These are phyloP conservation scores for Neurospora africana DNA, from an alignment of 495 filamentous ascomycete species.

Conservation along the genomic window DNA sequence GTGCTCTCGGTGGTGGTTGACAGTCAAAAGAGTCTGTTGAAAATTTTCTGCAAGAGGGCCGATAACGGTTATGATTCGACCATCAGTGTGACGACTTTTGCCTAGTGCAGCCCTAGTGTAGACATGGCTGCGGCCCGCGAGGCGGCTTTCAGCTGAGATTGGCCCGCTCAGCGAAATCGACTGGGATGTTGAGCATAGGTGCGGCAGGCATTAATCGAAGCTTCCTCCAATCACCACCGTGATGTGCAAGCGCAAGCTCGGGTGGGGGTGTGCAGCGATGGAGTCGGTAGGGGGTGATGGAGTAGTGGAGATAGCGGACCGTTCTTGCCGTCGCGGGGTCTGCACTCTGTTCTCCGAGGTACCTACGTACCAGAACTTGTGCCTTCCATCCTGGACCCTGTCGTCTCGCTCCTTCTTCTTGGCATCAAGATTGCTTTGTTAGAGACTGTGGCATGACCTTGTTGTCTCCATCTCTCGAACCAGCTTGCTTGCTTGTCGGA, in stretches of 20 bases:
- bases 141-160: slow-evolving; percentile 27
- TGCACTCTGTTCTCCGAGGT: not conserved
- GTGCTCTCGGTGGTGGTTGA: slow-evolving; percentile 7
- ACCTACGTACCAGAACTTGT: not conserved
- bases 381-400: not conserved
- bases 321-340: not conserved
- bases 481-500: not conserved
- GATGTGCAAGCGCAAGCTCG: not conserved
- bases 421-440: not conserved
- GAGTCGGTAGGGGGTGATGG: not conserved
- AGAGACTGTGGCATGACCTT: not conserved
- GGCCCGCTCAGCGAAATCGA: slow-evolving; percentile 25
- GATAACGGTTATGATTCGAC: slow-evolving; percentile 16
- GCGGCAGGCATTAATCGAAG: slow-evolving; percentile 14
- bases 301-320: not conserved
- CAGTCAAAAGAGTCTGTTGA: not conserved
- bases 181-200: slow-evolving; percentile 14
- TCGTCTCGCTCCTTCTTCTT: not conserved
- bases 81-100: slow-evolving; percentile 27
- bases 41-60: slow-evolving; percentile 10
- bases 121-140: slow-evolving; percentile 25
- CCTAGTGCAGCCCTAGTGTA: slow-evolving; percentile 24
- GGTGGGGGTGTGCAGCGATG: not conserved
- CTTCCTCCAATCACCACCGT: slow-evolving; percentile 21
- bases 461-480: not conserved